Percentiles rank a stretch among this genome's conserved stretches.
Conservation (phyloP, 805 yeast species). For the Candida odintsovae region DNA sequence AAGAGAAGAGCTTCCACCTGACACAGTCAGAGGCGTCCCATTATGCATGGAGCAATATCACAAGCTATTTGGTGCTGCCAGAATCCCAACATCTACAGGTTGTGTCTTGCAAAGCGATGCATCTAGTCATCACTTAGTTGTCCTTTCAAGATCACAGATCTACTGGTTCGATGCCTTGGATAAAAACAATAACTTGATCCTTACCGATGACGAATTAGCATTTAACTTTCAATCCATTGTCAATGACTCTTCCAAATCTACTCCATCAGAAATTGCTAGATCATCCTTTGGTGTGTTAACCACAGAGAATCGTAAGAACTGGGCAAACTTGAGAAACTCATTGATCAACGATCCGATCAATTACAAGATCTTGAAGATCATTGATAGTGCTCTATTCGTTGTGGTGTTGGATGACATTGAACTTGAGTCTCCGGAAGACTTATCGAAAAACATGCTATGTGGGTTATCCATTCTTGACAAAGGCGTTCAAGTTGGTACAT, state of each 20-base stretch:
- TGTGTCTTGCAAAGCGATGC: constrained; percentile 82
- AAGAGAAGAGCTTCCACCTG: constrained; percentile 68
- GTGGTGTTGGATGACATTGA: constrained; percentile 79
- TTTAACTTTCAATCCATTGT: constrained; percentile 72
- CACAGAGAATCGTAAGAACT: constrained; percentile 80
- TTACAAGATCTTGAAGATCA: constrained; percentile 62
- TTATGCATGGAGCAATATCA: constrained; percentile 91
- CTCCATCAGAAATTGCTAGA: constrained; percentile 62
- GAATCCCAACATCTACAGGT: constrained; percentile 78
- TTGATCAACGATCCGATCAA: constrained; percentile 47
- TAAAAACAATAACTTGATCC: constrained; percentile 58
- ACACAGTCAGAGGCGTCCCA: constrained; percentile 56
- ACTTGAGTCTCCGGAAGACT: constrained; percentile 50
- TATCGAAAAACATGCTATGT: constrained; percentile 82
- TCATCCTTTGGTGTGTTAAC: constrained; percentile 87
- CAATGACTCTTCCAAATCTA: constrained; percentile 52
- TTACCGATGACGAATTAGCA: constrained; percentile 70
- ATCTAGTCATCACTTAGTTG: constrained; percentile 73
- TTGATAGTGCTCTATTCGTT: constrained; percentile 79
- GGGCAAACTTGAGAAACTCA: constrained; percentile 71
- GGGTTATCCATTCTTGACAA: constrained; percentile 74
- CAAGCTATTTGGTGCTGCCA: constrained; percentile 78
- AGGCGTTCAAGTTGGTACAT: constrained; percentile 90
- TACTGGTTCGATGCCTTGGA: constrained; percentile 95
- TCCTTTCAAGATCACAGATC: constrained; percentile 79